These are phyloP conservation scores for Zostera marina DNA, from an alignment of 116 monocot species.

Conservation along the genomic window DNA sequence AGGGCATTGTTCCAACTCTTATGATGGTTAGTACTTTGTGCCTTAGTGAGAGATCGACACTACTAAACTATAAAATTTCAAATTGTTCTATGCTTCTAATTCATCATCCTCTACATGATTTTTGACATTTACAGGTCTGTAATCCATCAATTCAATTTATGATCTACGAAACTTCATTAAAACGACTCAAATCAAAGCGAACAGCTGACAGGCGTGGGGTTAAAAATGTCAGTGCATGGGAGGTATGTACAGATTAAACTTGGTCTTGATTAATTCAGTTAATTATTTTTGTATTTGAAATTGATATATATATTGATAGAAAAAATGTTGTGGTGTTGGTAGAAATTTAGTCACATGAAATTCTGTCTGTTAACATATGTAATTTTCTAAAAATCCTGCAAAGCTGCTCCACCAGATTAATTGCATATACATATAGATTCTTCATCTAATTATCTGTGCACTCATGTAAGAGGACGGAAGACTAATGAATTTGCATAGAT, in stretches of 20 bases:
- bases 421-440: not conserved
- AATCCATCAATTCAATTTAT: constrained; percentile 98
- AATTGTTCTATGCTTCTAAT: not conserved
- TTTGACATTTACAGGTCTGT: constrained; percentile 48
- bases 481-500: no score
- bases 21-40: constrained; percentile 46
- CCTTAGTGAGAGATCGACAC: not conserved
- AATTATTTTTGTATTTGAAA: not conserved
- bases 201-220: constrained; percentile 34
- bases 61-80: not conserved
- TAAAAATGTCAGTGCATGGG: constrained; percentile 55
- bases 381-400: no score
- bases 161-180: constrained; percentile 83
- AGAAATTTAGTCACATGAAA: no score
- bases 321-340: no score
- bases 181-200: constrained; percentile 51
- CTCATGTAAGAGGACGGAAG: no score
- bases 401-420: no score
- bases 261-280: not conserved
- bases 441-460: no score
- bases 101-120: not conserved
- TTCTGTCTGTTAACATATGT: no score
- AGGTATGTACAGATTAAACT: constrained; percentile 29
- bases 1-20: constrained; percentile 84
- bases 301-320: not conserved